These are phyloP conservation scores for Colletotrichum lentis DNA, from an alignment of 2,329 filamentous ascomycete genomes.

Conservation along the genomic window DNA sequence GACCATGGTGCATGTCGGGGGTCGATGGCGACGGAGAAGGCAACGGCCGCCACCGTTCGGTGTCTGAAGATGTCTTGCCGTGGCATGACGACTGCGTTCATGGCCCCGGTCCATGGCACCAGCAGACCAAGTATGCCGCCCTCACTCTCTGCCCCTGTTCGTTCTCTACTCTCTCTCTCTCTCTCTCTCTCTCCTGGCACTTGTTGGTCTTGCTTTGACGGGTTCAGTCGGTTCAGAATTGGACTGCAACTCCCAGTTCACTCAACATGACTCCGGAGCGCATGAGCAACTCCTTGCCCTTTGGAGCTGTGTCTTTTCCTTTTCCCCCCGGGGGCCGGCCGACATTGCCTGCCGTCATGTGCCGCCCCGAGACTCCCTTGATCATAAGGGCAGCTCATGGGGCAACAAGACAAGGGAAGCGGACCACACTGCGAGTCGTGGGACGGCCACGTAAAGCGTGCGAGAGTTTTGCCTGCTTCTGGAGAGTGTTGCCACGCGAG, in stretches of 20 bases:
- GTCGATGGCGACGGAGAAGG: constrained; percentile 15
- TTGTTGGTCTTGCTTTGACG: background rate
- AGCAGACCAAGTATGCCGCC: constrained; percentile 7
- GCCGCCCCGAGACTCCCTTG: background rate
- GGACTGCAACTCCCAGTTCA: constrained; percentile 5
- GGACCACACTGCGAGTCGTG: constrained; percentile 21
- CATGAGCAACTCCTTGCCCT: constrained; percentile 10
- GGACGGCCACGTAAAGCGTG: background rate
- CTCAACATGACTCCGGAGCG: constrained; percentile 24
- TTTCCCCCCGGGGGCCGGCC: background rate
- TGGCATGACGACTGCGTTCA: constrained; percentile 18
- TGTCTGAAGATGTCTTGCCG: constrained; percentile 20
- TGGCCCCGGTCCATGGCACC: constrained; percentile 29
- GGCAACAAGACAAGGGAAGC: background rate
- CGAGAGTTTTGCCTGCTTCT: background rate
- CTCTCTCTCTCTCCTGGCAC: too few relatives aligned
- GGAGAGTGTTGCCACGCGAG: constrained; percentile 8
- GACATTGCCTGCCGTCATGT: constrained; percentile 18
- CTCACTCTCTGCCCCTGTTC: background rate
- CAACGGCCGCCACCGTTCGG: constrained; percentile 4
- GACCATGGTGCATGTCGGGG: constrained; percentile 11
- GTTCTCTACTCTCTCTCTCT: background rate
- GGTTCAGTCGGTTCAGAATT: constrained; percentile 7
- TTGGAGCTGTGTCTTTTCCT: background rate
- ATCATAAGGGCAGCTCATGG: background rate